Percentiles rank a stretch among this genome's conserved stretches.
phyloP scores from a whole-genome alignment of 768 basidiomycete genomes.

The Boletus reticuloceps region DNA sequence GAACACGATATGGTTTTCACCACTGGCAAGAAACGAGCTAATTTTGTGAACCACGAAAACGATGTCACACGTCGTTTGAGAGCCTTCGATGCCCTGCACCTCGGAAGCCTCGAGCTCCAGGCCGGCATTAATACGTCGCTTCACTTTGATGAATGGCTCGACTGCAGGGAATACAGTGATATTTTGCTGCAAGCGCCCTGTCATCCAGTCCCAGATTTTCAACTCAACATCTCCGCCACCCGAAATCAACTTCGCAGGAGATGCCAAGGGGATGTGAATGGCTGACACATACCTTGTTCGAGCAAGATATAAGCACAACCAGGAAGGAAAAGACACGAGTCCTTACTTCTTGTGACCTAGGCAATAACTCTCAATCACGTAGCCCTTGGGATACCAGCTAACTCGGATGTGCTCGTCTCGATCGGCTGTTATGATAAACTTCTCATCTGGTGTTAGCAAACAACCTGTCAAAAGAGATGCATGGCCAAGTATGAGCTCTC shows the following conservation, averaged over 20 bases:
- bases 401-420: conserved; percentile 94
- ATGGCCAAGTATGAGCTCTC: conserved; percentile 80
- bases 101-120: conserved; percentile 22
- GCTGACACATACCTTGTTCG: conserved; percentile 75
- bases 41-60: conserved; percentile 62
- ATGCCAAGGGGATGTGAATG: conserved; percentile 59
- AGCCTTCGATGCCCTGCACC: not conserved
- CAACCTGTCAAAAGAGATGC: conserved; percentile 80
- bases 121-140: conserved; percentile 16
- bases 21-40: conserved; percentile 39
- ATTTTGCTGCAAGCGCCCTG: conserved; percentile 51
- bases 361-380: conserved; percentile 82
- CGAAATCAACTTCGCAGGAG: conserved; percentile 59
- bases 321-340: not conserved
- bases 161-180: conserved; percentile 50
- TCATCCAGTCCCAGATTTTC: conserved; percentile 79
- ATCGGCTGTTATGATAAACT: conserved; percentile 84
- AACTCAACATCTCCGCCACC: conserved; percentile 84
- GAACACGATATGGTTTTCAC: conserved; percentile 52
- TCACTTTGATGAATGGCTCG: conserved; percentile 45
- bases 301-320: not conserved
- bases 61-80: conserved; percentile 16
- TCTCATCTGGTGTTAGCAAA: conserved; percentile 63
- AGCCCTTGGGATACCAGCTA: conserved; percentile 86
- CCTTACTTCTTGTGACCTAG: conserved; percentile 80